A percentile compares a stretch with the other conserved stretches of the same genome.
phyloP scores from a whole-genome alignment of 345 rosid genomes.

The Populus pruinosa region DNA sequence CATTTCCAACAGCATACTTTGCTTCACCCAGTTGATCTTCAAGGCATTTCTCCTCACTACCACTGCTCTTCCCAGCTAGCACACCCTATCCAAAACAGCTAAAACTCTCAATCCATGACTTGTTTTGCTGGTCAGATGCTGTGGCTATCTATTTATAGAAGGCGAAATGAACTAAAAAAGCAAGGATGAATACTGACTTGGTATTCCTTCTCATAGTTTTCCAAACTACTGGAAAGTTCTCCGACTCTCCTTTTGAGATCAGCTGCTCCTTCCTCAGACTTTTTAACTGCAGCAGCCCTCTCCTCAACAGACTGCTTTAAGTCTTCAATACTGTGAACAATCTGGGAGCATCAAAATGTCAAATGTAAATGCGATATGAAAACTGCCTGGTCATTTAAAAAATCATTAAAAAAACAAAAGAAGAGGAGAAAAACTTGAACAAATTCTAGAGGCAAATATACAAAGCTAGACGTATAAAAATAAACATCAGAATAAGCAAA shows the following conservation, averaged over 20 bases:
- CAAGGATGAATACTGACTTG: slow-evolving; percentile 45
- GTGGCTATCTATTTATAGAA: background rate
- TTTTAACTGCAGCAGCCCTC: slow-evolving; percentile 63
- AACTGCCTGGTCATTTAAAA: background rate
- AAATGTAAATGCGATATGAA: slow-evolving; percentile 9
- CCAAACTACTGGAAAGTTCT: slow-evolving; percentile 70
- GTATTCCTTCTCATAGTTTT: slow-evolving; percentile 77
- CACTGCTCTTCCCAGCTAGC: slow-evolving; percentile 91
- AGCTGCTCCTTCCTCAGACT: slow-evolving; percentile 81
- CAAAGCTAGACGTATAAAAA: slow-evolving; percentile 10
- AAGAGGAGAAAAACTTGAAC: background rate
- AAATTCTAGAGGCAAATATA: background rate
- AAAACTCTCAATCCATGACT: slow-evolving; percentile 10
- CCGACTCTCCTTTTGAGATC: slow-evolving; percentile 62
- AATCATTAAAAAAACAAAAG: background rate
- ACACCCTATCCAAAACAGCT: slow-evolving; percentile 56
- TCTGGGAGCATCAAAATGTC: slow-evolving; percentile 40
- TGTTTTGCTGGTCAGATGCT: slow-evolving; percentile 3
- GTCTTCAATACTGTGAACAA: slow-evolving; percentile 66
- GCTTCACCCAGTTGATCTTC: slow-evolving; percentile 96
- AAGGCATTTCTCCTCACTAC: slow-evolving; percentile 93
- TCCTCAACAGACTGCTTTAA: slow-evolving; percentile 69
- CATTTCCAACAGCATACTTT: slow-evolving; percentile 81
- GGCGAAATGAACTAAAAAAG: slow-evolving; percentile 1
- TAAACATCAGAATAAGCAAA: slow-evolving; percentile 6